These are phyloP conservation scores for Solanum medicagineum DNA, from an alignment of 257 asterid genomes.

Conservation along the genomic window DNA sequence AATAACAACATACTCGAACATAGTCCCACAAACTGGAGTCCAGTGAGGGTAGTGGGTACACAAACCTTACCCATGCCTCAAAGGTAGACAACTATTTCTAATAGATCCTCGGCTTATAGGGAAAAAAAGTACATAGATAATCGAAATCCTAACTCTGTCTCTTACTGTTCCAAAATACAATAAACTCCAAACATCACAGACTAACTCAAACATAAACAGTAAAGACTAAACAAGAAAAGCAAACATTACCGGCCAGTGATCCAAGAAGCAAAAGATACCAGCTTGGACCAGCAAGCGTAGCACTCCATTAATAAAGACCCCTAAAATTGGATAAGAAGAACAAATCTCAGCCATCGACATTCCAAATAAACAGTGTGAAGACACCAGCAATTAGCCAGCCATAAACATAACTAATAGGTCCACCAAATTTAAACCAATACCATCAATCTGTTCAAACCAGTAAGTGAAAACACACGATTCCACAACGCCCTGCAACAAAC, in stretches of 20 bases:
- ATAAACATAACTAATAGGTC: slow-evolving; percentile 68
- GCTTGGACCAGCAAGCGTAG: slow-evolving; percentile 84
- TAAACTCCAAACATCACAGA: neutral
- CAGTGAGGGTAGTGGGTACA: too few species aligned
- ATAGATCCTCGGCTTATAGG: too few species aligned
- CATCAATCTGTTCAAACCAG: slow-evolving; percentile 81
- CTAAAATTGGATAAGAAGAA: slow-evolving; percentile 92
- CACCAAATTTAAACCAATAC: slow-evolving; percentile 77
- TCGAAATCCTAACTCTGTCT: neutral
- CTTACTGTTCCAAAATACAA: neutral
- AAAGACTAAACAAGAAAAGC: neutral
- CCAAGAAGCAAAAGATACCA: slow-evolving; percentile 99
- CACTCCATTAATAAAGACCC: slow-evolving; percentile 97
- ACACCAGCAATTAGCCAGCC: slow-evolving; percentile 84
- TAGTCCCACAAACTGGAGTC: too few species aligned
- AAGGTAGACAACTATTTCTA: too few species aligned
- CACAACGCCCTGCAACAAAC: slow-evolving; percentile 22
- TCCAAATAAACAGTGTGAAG: slow-evolving; percentile 30
- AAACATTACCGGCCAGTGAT: slow-evolving; percentile 16
- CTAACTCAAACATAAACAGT: neutral
- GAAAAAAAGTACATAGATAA: too few species aligned
- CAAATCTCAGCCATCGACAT: slow-evolving; percentile 85
- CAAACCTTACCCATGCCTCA: too few species aligned
- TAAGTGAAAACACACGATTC: slow-evolving; percentile 85
- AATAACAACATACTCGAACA: too few species aligned